These are phyloP conservation scores for Paraglomus occultum DNA, from an alignment of 192 early-diverging fungal genomes.

Conservation along the genomic window DNA sequence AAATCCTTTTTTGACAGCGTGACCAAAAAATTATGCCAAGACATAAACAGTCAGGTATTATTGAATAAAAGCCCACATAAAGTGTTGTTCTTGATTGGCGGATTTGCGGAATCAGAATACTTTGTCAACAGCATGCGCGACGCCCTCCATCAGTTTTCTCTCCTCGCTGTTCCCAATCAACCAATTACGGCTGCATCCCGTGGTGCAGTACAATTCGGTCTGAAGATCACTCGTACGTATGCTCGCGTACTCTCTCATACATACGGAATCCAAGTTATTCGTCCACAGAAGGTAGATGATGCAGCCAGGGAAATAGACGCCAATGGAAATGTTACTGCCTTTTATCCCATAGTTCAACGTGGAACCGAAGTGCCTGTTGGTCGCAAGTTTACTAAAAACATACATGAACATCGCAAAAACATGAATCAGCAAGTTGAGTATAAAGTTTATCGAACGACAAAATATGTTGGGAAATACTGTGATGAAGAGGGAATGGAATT, in stretches of 20 bases:
- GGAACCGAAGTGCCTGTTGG: neutral
- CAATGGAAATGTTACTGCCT: neutral
- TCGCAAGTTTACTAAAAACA: neutral
- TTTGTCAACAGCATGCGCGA: no score
- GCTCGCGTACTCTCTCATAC: neutral
- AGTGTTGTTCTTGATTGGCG: no score
- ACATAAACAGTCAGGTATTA: no score
- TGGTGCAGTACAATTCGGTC: neutral
- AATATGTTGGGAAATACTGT: neutral
- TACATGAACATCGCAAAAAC: neutral
- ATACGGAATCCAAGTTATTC: neutral
- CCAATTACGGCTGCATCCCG: neutral
- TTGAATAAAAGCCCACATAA: no score
- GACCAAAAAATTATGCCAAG: no score
- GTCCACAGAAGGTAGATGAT: neutral
- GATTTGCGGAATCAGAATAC: no score
- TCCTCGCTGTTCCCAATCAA: neutral
- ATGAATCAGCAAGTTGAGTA: neutral
- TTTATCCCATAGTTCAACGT: neutral
- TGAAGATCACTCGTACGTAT: neutral
- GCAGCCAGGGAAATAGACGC: neutral
- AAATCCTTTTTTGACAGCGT: conserved; percentile 47
- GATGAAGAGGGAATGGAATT: conserved; percentile 2
- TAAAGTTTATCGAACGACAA: neutral
- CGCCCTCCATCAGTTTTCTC: no score